These are phyloP conservation scores for Ganoderma resinaceum DNA, from an alignment of 1,284 basidiomycete genomes.

Conservation along the genomic window DNA sequence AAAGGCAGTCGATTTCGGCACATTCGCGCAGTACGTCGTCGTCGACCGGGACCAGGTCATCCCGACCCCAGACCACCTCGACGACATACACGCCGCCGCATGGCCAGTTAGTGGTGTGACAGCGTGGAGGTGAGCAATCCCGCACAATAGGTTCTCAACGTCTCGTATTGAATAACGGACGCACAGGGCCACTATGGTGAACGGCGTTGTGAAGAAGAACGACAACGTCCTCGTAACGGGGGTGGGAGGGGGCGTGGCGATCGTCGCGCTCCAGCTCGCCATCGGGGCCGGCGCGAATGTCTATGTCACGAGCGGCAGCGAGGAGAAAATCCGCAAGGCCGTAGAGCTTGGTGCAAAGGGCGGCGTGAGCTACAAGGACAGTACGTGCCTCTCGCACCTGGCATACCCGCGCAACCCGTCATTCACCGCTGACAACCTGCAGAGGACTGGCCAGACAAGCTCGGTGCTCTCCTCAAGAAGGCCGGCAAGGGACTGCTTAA, in stretches of 20 bases:
- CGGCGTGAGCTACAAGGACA: constrained; percentile 78
- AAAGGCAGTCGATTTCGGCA: constrained; percentile 62
- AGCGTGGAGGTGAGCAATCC: constrained; percentile 72
- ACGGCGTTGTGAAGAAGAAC: constrained; percentile 67
- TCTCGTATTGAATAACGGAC: not conserved
- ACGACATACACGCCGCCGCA: constrained; percentile 74
- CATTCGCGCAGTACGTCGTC: constrained; percentile 80
- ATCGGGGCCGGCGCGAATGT: constrained; percentile 81
- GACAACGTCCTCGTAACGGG: constrained; percentile 85
- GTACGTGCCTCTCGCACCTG: constrained; percentile 47
- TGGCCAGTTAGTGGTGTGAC: constrained; percentile 84
- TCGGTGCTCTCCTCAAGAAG: constrained; percentile 57
- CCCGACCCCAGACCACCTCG: constrained; percentile 70
- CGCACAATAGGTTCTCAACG: not conserved
- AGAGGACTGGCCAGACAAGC: constrained; percentile 72
- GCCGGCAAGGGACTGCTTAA: constrained; percentile 55
- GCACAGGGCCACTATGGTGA: constrained; percentile 71
- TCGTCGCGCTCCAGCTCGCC: constrained; percentile 80
- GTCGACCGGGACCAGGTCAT: constrained; percentile 78
- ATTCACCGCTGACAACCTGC: not conserved
- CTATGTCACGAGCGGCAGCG: constrained; percentile 81
- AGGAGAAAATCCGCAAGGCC: constrained; percentile 76
- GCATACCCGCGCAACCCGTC: not conserved
- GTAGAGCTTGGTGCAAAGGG: constrained; percentile 77
- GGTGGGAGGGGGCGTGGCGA: constrained; percentile 85